Evolutionary conservation across 129 eudicot species (phyloP), one percentile per base, ranked within the genome.

Genomic region (Lactuca saligna): DNA sequence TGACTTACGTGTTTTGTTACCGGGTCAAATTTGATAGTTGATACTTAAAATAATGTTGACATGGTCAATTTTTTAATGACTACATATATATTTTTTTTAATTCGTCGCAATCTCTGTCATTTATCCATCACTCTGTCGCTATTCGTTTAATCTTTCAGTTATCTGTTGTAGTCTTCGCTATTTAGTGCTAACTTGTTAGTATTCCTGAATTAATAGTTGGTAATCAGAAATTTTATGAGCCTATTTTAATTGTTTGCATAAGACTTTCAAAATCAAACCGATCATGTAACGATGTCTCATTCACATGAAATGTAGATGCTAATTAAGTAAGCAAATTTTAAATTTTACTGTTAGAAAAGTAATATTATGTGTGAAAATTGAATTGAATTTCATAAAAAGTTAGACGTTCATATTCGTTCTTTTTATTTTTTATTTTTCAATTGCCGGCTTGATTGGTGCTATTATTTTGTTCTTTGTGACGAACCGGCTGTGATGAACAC

Each of bases 361-460:
- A 0, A 56, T 56, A 20, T 11, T 29, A 54, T 57, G 6, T 10
- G 33, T 31, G 17, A 4, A 57, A 29, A 4, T 8, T 29, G 29
- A 57, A 25, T 38, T 1, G 7, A 58, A 8, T 57, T 11, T 11
- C 16, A 14, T 31, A 4, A 13, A 13, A 10, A 29, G 9, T 6
- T 42, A 8, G 13, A 9, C 2, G 49, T 42, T 42, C 49, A 42
- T 42, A 9, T 42, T 7, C 13, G 3, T 2, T 42, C 25, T n/a
- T 56, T 16, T 9, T 7, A 7, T 1, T 6, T 16, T 57, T 41
- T 35, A 20, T 64, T 54, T 11, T 35, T 46, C 17, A 33, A 6
- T 66, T 17, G 73, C 54, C 68, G 66, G 79, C 73, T 17, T 66
- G 61, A 75, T 75, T 57, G 44, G 68, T 32, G 73, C 61, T 61